Conservation (phyloP, 2,329 filamentous ascomycete genomes). For the Knufia petricola region DNA sequence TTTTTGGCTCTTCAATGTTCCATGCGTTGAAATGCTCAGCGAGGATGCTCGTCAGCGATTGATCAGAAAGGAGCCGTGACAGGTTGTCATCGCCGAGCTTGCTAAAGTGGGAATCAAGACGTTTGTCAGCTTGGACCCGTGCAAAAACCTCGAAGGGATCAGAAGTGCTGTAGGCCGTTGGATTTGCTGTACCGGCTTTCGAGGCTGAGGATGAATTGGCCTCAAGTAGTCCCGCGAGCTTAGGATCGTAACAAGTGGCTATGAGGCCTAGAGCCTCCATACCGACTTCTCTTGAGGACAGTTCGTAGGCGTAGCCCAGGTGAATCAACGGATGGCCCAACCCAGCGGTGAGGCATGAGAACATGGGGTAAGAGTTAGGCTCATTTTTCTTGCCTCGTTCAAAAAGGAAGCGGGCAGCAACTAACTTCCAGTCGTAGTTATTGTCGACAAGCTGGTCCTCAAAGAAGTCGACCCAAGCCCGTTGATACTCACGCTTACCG, state of each 20-base stretch:
- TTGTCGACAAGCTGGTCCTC: conserved; percentile 75
- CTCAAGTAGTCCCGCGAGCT: conserved; percentile 45
- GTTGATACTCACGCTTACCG: conserved; percentile 71
- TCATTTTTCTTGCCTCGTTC: conserved; percentile 37
- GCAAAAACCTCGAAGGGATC: conserved; percentile 62
- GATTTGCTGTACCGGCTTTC: conserved; percentile 29
- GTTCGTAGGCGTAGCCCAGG: conserved; percentile 84
- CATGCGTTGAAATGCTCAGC: conserved; percentile 90
- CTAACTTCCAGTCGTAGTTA: conserved; percentile 73
- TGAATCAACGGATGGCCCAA: conserved; percentile 89
- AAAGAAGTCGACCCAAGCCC: conserved; percentile 89
- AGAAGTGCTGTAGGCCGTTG: conserved; percentile 49
- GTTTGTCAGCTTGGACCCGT: conserved; percentile 58
- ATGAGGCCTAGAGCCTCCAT: conserved; percentile 77
- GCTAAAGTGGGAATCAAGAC: conserved; percentile 58
- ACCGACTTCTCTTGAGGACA: conserved; percentile 72
- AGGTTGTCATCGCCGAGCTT: conserved; percentile 54
- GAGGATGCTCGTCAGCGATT: conserved; percentile 51
- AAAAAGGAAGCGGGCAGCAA: conserved; percentile 69
- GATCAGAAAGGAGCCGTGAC: conserved; percentile 55
- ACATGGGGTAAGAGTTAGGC: conserved; percentile 46
- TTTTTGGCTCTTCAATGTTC: conserved; percentile 59
- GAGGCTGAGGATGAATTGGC: background rate
- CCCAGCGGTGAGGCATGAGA: conserved; percentile 70
- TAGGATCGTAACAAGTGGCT: conserved; percentile 52